These are phyloP conservation scores for Scytalidium sp. DNA, from an alignment of 2,329 filamentous ascomycete species.

Conservation along the genomic window DNA sequence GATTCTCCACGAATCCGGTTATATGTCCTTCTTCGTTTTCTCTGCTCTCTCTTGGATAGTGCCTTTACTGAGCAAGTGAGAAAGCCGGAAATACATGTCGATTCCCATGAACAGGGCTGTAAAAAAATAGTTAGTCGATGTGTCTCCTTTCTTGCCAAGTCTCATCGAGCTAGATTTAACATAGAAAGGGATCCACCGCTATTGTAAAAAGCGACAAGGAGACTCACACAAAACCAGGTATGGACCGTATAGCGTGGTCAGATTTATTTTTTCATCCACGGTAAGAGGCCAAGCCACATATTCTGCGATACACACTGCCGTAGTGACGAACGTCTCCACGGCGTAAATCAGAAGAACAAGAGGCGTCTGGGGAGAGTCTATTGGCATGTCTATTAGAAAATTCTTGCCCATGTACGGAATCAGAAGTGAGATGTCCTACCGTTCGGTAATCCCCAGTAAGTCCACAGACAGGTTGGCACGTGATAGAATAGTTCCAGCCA, in stretches of 20 bases:
- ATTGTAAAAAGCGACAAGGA: not conserved
- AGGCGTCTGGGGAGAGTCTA: conserved; percentile 55
- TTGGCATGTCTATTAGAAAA: not conserved
- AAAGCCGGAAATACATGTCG: conserved; percentile 36
- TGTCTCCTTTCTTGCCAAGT: not conserved
- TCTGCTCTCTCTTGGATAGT: not conserved
- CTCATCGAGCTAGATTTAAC: no score
- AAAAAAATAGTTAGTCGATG: not conserved
- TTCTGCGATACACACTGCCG: conserved; percentile 60
- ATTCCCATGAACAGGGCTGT: conserved; percentile 38
- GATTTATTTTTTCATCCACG: conserved; percentile 40
- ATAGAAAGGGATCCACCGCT: not conserved
- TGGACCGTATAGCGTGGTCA: conserved; percentile 53
- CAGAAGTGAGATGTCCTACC: conserved; percentile 33
- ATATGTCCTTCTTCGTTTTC: not conserved
- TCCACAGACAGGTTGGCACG: conserved; percentile 58
- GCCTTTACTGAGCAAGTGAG: conserved; percentile 11
- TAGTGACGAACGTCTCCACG: conserved; percentile 58
- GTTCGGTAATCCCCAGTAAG: conserved; percentile 48
- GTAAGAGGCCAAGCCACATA: conserved; percentile 53
- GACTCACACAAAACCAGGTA: conserved; percentile 53
- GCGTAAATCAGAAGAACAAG: conserved; percentile 59
- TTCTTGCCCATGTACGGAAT: not conserved
- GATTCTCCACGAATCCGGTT: not conserved
- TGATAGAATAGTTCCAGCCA: conserved; percentile 61